Base-by-base conservation (phyloP, 106 monocot genomes). In the Allium fistulosum region DNA sequence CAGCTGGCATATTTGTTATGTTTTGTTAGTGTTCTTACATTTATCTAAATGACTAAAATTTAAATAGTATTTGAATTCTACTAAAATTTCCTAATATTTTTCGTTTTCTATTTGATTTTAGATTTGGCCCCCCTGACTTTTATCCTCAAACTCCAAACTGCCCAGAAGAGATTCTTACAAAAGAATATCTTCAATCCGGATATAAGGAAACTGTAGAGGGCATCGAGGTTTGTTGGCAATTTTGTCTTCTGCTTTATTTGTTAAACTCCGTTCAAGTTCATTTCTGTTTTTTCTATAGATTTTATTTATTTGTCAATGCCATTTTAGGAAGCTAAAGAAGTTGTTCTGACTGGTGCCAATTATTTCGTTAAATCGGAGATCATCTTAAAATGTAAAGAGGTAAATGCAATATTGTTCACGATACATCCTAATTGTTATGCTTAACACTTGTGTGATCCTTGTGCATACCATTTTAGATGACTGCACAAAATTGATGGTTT, bases 201-300 rank as follows among this genome's bases (percentile, higher is more conserved):
- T 97, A 97, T 78, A 92, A 97, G 63, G 97, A 92, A 74, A 89
- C 87, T 11, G 92, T 97, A 79, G 97, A 97, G 53, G 92, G 97
- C 76, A 92, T 97, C 60, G 97, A 97, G 97, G 97, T 92, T 46
- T 72, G 80, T 75, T 49, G 48, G n/a, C 37, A 51, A 51, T 8
- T 11, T 45, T 27, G 13, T 52, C 49, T 65, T 8, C 49, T 37
- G 17, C 47, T 14, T 7, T 17, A 14, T 17, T 26, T 65, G 26
- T 68, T 68, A 51, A 37, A 22, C 15, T 50, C 27, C 18, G 17
- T 26, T 27, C 1, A 26, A 27, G 63, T 47, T 48, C 16, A 8
- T 17, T 63, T 48, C 14, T 15, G 14, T 26, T 22, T 37, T 37
- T 37, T 37, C 37, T 37, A 37, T 37, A 37, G 37, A 37, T 37